Percentiles rank a stretch among this genome's conserved stretches.
Conservation (phyloP, 2,329 filamentous ascomycete species). For the Trichophaea hybrida region DNA sequence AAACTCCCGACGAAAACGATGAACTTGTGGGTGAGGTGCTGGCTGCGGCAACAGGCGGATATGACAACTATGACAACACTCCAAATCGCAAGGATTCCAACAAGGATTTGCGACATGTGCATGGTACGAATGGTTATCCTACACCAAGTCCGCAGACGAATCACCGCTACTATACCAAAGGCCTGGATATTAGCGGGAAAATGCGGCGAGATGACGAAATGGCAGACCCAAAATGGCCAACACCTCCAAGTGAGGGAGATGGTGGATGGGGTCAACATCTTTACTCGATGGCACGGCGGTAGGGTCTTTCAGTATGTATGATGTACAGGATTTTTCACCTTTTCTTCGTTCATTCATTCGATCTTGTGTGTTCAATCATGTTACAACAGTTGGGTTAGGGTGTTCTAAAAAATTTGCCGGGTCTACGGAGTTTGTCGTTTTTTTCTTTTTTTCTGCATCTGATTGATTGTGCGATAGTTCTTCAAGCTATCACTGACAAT, state of each 20-base stretch:
- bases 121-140: slow-evolving; percentile 37
- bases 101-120: slow-evolving; percentile 25
- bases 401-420: slow-evolving; percentile 6
- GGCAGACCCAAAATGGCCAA: slow-evolving; percentile 66
- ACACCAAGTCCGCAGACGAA: slow-evolving; percentile 71
- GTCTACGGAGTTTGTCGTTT: slow-evolving; percentile 8
- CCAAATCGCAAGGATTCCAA: slow-evolving; percentile 22
- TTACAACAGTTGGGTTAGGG: background rate
- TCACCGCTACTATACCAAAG: slow-evolving; percentile 52
- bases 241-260: slow-evolving; percentile 93
- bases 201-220: slow-evolving; percentile 41
- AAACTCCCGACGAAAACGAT: slow-evolving; percentile 91
- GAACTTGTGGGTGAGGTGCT: slow-evolving; percentile 86
- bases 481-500: background rate
- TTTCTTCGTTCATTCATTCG: slow-evolving; percentile 1
- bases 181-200: slow-evolving; percentile 47
- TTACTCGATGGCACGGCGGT: slow-evolving; percentile 28
- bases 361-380: slow-evolving; percentile 2
- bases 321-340: background rate
- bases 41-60: slow-evolving; percentile 53
- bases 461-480: slow-evolving; percentile 1
- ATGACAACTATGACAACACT: slow-evolving; percentile 45
- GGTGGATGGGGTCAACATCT: slow-evolving; percentile 68
- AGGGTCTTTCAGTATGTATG: background rate
- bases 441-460: background rate